Base-by-base conservation (phyloP, 352 stramenopile species). In the Globisporangium takayamanum region DNA sequence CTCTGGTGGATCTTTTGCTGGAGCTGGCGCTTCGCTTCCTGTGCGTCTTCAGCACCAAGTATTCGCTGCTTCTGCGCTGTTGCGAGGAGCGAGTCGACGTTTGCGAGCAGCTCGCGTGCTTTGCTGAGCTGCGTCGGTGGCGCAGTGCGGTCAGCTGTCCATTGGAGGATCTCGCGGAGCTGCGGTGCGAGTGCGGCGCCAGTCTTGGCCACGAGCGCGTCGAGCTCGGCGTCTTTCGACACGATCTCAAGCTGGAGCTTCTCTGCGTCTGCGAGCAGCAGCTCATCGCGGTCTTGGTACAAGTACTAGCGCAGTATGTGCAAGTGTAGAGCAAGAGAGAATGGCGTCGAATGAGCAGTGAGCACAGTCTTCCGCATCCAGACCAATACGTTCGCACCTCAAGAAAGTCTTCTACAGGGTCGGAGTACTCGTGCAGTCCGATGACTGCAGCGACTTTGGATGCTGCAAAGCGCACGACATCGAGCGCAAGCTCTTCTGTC, bases 341-440 rank as follows among this genome's bases (percentile, higher is more conserved):
- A n/a, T 39, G 41, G 45, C 33, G n/a, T n/a, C 2, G n/a, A 50
- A n/a, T 5, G 22, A 11, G 22, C 5, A 58, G 28, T 33, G 28
- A 33, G 22, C 22, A 22, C 22, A 22, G 22, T 22, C 22, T 22
- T 22, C 22, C 22, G 22, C 22, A 22, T 22, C 22, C 22, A 22
- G 22, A 22, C 22, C 22, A 22, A 0, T 22, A 22, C 22, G 28
- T 33, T 33, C 49, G 14, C 11, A 79, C 70, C 68, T 82, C 75
- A 2, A 77, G 41, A 14, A 79, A 66, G 46, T 77, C 72, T 39
- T 88, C 80, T 1, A 66, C 53, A 2, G 78, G 51, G 55, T 90
- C 73, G 1, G 76, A 78, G 53, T 78, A 92, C 63, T 88, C 83
- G 57, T 92, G 83, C 41, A 93, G 69, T 36, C 83, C 80, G 36